A percentile compares a stretch with the other conserved stretches of the same genome.
These are phyloP conservation scores for Diophrys appendiculata DNA, from an alignment of 73 alveolate species.

Conservation along the genomic window DNA sequence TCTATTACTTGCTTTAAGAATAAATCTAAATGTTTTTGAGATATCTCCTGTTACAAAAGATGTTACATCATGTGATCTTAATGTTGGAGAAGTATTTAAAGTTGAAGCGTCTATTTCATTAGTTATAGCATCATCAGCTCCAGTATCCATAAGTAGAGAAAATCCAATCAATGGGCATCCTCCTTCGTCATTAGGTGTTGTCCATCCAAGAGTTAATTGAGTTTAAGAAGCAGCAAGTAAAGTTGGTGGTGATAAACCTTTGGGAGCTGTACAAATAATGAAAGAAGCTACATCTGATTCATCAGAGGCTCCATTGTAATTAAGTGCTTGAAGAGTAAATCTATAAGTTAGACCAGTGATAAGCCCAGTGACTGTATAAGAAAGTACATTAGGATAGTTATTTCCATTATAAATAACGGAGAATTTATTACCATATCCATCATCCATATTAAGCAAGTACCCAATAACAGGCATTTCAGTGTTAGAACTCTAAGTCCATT, in stretches of 20 bases:
- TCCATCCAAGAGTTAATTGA: slow-evolving; percentile 28
- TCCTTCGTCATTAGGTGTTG: slow-evolving; percentile 29
- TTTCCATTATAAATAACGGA: slow-evolving; percentile 48
- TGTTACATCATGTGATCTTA: slow-evolving; percentile 41
- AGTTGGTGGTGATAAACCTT: slow-evolving; percentile 25
- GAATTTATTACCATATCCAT: slow-evolving; percentile 66
- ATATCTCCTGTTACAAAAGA: neutral
- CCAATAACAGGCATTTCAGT: slow-evolving; percentile 66
- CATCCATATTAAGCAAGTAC: slow-evolving; percentile 55
- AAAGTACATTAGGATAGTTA: slow-evolving; percentile 54
- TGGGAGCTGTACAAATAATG: slow-evolving; percentile 43
- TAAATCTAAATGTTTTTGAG: slow-evolving; percentile 44
- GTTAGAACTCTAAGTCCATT: slow-evolving; percentile 40
- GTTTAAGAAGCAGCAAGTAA: slow-evolving; percentile 33
- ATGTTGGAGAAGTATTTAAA: slow-evolving; percentile 23
- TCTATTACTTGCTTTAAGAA: slow-evolving; percentile 32
- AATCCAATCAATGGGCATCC: slow-evolving; percentile 58
- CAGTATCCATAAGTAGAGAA: slow-evolving; percentile 42
- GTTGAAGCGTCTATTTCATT: slow-evolving; percentile 14
- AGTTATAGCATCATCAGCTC: slow-evolving; percentile 17
- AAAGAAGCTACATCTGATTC: slow-evolving; percentile 13
- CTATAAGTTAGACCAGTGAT: slow-evolving; percentile 27
- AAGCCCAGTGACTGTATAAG: slow-evolving; percentile 36
- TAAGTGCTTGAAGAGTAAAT: slow-evolving; percentile 59
- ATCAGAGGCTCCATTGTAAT: slow-evolving; percentile 55